Evolutionary conservation across 371 early-diverging fungal genomes (phyloP).

Genomic region (Neoconidiobolus thromboides): DNA sequence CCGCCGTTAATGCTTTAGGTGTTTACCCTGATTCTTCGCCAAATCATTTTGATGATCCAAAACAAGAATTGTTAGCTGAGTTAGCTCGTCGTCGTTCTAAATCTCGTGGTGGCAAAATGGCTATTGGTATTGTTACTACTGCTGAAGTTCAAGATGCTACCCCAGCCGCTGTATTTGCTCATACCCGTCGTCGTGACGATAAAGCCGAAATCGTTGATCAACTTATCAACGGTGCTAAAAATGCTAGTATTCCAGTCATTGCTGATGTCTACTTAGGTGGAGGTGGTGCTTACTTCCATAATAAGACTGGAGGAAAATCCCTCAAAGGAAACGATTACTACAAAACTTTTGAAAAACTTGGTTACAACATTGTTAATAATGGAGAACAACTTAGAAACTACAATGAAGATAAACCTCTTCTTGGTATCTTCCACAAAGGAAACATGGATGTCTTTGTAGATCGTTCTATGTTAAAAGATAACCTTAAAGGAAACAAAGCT

Average conservation of each 20-base stretch:
- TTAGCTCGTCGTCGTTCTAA: slow-evolving; percentile 44
- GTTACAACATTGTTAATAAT: slow-evolving; percentile 38
- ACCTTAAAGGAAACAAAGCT: slow-evolving; percentile 23
- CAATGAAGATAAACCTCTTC: slow-evolving; percentile 29
- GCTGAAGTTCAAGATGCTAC: slow-evolving; percentile 53
- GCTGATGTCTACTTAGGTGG: slow-evolving; percentile 52
- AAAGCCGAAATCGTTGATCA: slow-evolving; percentile 39
- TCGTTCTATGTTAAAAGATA: slow-evolving; percentile 34
- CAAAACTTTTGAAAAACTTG: slow-evolving; percentile 19
- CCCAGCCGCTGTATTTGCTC: slow-evolving; percentile 42
- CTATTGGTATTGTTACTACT: slow-evolving; percentile 52
- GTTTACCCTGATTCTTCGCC: slow-evolving; percentile 40
- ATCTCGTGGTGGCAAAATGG: slow-evolving; percentile 23
- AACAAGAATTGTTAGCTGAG: slow-evolving; percentile 42
- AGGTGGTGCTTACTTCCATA: slow-evolving; percentile 36
- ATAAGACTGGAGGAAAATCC: slow-evolving; percentile 14
- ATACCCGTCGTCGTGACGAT: slow-evolving; percentile 35
- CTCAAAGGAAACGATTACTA: slow-evolving; percentile 38
- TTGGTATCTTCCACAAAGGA: slow-evolving; percentile 42
- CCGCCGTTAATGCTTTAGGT: slow-evolving; percentile 33
- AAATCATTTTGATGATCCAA: slow-evolving; percentile 33
- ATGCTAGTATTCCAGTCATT: slow-evolving; percentile 24
- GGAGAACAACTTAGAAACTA: slow-evolving; percentile 26
- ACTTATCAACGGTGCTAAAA: slow-evolving; percentile 27
- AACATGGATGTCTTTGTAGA: slow-evolving; percentile 54